Evolutionary conservation across 2,329 filamentous ascomycete genomes (phyloP), one percentile per base, ranked within the genome.

Genomic region (Purpureocillium lavendulum): DNA sequence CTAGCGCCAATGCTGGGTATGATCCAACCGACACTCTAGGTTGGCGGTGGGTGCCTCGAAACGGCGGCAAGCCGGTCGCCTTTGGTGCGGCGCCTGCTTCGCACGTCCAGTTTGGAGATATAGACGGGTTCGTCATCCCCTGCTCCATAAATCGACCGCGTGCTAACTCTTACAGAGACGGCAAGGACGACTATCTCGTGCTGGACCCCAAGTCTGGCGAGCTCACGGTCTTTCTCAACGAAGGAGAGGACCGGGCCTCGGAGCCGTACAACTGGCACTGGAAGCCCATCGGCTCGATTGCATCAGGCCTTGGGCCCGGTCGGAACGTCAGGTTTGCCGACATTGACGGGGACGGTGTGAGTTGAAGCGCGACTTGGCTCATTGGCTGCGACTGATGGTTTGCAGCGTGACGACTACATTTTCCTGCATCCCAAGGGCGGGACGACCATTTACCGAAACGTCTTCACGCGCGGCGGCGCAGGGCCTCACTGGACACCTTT

Each of bases 341-440:
- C 31, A 45, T 51, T 33, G 46, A 51, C 13, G 48, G 50, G 4
- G 50, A 53, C n/a, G 46, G 49, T 2, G 40, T 49, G 37, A 40
- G 45, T 39, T 6, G 6, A 26, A 10, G 21, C 21, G 10, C 21
- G 10, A 26, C 10, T 26, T 26, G 21, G 6, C 10, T 10, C 21
- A 26, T 26, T 26, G 21, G 21, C 10, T 26, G 5, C 10, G 21
- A 16, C 21, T 28, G 11, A 4, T 28, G 12, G 15, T 4, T 2
- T 28, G 14, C 33, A 35, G 21, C 33, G 21, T 12, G 33, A 10
- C 21, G 33, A 35, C 33, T 35, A 35, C n/a, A 35, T 35, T 7
- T 35, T 24, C 33, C 21, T 35, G n/a, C n/a, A 35, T 10, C 21
- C 10, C 8, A 35, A 28, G 8, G 33, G 33, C 2, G 33, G 21